These are phyloP conservation scores for Pilasporangium apinafurcum DNA, from an alignment of 352 stramenopile genomes.

Conservation along the genomic window DNA sequence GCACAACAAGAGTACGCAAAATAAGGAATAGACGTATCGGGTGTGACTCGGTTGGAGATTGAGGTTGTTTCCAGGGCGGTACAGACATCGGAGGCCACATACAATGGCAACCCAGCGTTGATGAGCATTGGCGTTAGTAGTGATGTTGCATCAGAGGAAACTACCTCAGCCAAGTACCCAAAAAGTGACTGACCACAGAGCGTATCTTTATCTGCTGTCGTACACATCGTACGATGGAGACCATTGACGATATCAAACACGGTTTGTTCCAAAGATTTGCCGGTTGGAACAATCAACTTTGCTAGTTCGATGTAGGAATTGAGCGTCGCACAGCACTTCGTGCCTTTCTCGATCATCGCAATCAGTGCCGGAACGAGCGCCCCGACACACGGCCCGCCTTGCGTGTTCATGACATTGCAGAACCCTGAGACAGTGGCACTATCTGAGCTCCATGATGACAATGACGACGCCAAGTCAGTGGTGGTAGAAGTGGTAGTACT, in stretches of 20 bases:
- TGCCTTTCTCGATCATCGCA: conserved; percentile 30
- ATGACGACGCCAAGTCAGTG: conserved; percentile 9
- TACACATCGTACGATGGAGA: conserved; percentile 51
- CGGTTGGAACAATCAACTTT: conserved; percentile 37
- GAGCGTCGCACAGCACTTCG: conserved; percentile 39
- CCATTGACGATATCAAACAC: conserved; percentile 42
- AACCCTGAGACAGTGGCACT: conserved; percentile 35
- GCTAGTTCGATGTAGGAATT: conserved; percentile 35
- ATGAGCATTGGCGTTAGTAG: conserved; percentile 37
- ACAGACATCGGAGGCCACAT: conserved; percentile 38
- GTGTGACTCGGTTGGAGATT: conserved; percentile 29
- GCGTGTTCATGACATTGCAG: conserved; percentile 48
- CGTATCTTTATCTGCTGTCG: conserved; percentile 9
- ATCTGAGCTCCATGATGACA: conserved; percentile 33
- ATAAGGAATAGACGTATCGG: conserved; percentile 24
- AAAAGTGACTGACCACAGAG: conserved; percentile 40
- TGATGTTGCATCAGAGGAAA: conserved; percentile 24
- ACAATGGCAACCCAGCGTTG: conserved; percentile 36
- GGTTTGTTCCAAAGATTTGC: conserved; percentile 35
- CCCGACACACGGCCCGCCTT: conserved; percentile 37
- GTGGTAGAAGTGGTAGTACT: conserved; percentile 7
- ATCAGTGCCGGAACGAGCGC: conserved; percentile 34
- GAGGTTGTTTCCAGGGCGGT: conserved; percentile 24
- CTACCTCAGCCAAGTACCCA: conserved; percentile 21
- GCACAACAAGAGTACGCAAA: conserved; percentile 44